A percentile compares a stretch with the other conserved stretches of the same genome.
These are phyloP conservation scores for Fusarium setosum DNA, from an alignment of 2,329 filamentous ascomycete species.

Conservation along the genomic window DNA sequence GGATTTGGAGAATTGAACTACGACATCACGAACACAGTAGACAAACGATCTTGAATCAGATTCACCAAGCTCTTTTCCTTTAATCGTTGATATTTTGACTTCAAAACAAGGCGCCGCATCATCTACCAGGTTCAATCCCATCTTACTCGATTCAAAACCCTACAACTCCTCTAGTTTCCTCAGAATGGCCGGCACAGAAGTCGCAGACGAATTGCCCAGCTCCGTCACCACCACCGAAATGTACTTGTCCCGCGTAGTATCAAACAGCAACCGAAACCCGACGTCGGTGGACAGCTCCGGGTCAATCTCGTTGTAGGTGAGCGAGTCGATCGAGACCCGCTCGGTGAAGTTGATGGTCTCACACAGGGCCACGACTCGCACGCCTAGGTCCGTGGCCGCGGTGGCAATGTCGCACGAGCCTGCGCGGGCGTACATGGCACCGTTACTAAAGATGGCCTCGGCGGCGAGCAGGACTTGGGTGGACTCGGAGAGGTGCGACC, in stretches of 20 bases:
- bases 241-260: conserved; percentile 89
- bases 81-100: conserved; percentile 15
- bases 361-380: conserved; percentile 89
- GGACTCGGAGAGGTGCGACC: conserved; percentile 73
- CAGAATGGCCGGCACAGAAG: conserved; percentile 78
- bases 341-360: conserved; percentile 93
- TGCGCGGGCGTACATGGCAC: conserved; percentile 86
- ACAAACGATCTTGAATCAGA: conserved; percentile 9
- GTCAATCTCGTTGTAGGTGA: conserved; percentile 93
- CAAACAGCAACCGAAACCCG: conserved; percentile 80
- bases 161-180: conserved; percentile 68
- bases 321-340: conserved; percentile 90
- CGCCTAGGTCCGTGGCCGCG: conserved; percentile 78
- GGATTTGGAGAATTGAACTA: neutral
- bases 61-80: conserved; percentile 18
- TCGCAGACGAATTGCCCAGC: conserved; percentile 86
- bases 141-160: conserved; percentile 33
- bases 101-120: conserved; percentile 23
- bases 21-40: neutral
- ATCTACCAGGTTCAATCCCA: conserved; percentile 26
- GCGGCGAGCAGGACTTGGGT: conserved; percentile 89
- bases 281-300: conserved; percentile 72
- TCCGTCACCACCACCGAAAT: conserved; percentile 93
- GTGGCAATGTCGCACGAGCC: conserved; percentile 91
- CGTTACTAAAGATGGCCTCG: conserved; percentile 96